phyloP scores from a whole-genome alignment of 2,329 filamentous ascomycete genomes.

The Paecilomyces sp. region DNA sequence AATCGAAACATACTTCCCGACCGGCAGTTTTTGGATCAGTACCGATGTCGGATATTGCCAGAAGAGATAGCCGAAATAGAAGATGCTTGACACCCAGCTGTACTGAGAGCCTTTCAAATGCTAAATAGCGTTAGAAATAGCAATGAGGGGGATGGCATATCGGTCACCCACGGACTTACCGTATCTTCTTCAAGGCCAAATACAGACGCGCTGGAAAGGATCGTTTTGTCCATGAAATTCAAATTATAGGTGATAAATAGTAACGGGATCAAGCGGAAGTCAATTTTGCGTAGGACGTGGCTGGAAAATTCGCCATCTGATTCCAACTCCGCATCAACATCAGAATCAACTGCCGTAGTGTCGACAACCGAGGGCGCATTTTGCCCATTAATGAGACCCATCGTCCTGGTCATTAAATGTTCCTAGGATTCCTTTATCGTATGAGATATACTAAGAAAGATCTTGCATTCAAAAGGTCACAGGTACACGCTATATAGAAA shows the following conservation, averaged over 20 bases:
- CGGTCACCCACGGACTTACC: conserved; percentile 4
- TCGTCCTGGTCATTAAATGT: background rate
- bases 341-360: background rate
- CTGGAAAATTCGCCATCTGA: background rate
- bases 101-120: conserved; percentile 30
- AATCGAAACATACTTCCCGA: conserved; percentile 42
- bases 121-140: background rate
- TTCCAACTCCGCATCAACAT: background rate
- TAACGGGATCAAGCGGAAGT: conserved; percentile 48
- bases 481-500: too few species aligned
- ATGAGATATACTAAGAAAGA: too few species aligned
- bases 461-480: too few species aligned
- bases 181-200: conserved; percentile 24
- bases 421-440: background rate
- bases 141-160: background rate
- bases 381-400: background rate
- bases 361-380: background rate
- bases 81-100: conserved; percentile 46
- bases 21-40: conserved; percentile 42
- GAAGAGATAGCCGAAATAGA: conserved; percentile 46
- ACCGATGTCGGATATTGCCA: conserved; percentile 32
- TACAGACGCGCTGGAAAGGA: conserved; percentile 33
- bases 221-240: conserved; percentile 57
- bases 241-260: conserved; percentile 53
- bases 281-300: conserved; percentile 49